Evolutionary conservation across 306 rosid species (phyloP).

Genomic region (Corylus heterophylla): DNA sequence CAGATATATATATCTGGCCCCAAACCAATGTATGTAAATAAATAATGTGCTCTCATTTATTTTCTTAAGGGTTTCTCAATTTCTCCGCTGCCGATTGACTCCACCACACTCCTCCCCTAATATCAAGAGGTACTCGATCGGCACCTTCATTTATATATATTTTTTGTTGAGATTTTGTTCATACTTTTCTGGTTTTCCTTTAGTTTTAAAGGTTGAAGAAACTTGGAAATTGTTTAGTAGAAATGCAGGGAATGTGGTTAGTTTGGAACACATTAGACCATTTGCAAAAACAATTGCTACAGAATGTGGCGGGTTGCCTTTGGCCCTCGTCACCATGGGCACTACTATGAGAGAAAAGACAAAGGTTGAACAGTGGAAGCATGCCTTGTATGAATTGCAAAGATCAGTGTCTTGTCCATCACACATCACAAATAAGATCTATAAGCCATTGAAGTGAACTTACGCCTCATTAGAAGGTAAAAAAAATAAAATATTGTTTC

Average conservation of each 20-base stretch:
- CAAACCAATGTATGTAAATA: too few species aligned
- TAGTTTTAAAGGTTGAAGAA: constrained; percentile 18
- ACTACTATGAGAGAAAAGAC: constrained; percentile 11
- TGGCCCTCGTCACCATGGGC: constrained; percentile 19
- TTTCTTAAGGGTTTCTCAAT: too few species aligned
- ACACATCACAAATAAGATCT: neutral
- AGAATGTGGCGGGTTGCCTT: constrained; percentile 24
- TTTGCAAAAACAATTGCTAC: constrained; percentile 20
- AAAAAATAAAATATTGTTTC: constrained; percentile 19
- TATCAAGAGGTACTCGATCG: too few species aligned
- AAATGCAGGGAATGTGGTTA: constrained; percentile 16
- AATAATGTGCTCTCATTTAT: too few species aligned
- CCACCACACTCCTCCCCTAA: too few species aligned
- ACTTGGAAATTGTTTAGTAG: constrained; percentile 23
- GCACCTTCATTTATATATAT: too few species aligned
- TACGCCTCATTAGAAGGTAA: constrained; percentile 19
- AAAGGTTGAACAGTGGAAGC: constrained; percentile 21
- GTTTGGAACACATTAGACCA: neutral
- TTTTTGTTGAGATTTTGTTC: too few species aligned
- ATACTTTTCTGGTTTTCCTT: too few species aligned
- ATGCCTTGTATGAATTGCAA: neutral
- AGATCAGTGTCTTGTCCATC: neutral
- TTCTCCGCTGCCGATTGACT: too few species aligned
- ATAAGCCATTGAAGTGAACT: constrained; percentile 7
- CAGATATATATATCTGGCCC: too few species aligned